Conservation (phyloP, 1,139 yeast species). For the Candida tunisiensis region DNA sequence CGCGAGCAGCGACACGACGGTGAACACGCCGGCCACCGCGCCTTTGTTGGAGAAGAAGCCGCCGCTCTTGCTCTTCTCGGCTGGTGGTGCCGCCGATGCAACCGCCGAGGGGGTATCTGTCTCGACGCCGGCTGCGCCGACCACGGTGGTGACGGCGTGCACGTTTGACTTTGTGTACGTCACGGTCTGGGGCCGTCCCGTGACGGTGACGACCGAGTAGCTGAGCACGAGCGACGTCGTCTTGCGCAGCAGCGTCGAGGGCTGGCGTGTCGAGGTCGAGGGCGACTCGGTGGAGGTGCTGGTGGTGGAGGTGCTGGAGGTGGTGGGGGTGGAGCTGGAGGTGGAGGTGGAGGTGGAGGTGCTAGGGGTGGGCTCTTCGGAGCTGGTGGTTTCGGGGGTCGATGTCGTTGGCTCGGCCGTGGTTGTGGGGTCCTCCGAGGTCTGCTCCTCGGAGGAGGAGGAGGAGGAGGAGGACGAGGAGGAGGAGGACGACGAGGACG, state of each 20-base stretch:
- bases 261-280: conserved; percentile 2
- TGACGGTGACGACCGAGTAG: not conserved
- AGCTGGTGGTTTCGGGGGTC: conserved; percentile 2
- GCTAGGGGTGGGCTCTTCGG: conserved; percentile 1
- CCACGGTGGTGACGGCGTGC: conserved; percentile 21
- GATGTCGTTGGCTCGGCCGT: no score
- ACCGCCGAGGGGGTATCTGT: conserved; percentile 4
- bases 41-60: conserved; percentile 39
- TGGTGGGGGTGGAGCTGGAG: conserved; percentile 3
- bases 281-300: conserved; percentile 2
- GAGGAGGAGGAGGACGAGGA: conserved; percentile 5
- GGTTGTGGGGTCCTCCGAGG: no score
- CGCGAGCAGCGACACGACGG: conserved; percentile 45
- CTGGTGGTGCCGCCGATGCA: conserved; percentile 1
- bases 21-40: conserved; percentile 59
- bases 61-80: conserved; percentile 7
- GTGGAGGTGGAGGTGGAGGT: conserved; percentile 12
- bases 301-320: conserved; percentile 3
- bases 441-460: conserved; percentile 1
- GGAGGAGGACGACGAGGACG: conserved; percentile 1
- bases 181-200: conserved; percentile 4
- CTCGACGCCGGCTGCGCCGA: conserved; percentile 18
- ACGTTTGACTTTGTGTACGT: conserved; percentile 8
- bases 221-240: not conserved
- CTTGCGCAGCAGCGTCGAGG: not conserved